phyloP scores from a whole-genome alignment of 768 basidiomycete species.

The Tephrocybe rancida region DNA sequence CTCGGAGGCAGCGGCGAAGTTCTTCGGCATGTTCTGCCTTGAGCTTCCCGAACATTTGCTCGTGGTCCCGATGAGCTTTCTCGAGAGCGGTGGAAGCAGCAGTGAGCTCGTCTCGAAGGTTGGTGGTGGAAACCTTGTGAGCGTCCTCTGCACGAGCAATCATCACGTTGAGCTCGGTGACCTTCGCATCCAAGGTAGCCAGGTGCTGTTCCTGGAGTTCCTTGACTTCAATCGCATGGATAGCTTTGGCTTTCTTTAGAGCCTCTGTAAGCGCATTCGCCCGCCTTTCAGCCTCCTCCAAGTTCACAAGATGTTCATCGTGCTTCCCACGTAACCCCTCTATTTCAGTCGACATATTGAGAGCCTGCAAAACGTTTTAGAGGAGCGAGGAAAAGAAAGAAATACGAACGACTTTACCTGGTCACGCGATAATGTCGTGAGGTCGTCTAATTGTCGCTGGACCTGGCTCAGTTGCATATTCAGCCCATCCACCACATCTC shows the following conservation, averaged over 20 bases:
- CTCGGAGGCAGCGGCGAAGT: slow-evolving; percentile 54
- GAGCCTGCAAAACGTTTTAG: slow-evolving; percentile 44
- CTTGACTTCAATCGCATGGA: slow-evolving; percentile 45
- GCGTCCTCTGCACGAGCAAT: slow-evolving; percentile 52
- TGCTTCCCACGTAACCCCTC: slow-evolving; percentile 71
- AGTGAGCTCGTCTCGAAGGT: slow-evolving; percentile 47
- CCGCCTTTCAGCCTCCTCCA: slow-evolving; percentile 59
- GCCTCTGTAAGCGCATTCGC: slow-evolving; percentile 55
- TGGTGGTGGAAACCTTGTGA: slow-evolving; percentile 40
- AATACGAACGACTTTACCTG: slow-evolving; percentile 54
- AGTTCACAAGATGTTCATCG: slow-evolving; percentile 46
- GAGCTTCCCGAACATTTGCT: slow-evolving; percentile 61
- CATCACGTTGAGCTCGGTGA: slow-evolving; percentile 40
- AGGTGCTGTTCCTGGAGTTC: slow-evolving; percentile 39
- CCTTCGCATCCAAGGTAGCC: slow-evolving; percentile 25
- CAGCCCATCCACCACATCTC: slow-evolving; percentile 75
- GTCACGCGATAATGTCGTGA: slow-evolving; percentile 79
- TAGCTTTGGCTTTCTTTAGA: slow-evolving; percentile 24
- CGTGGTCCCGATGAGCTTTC: slow-evolving; percentile 57
- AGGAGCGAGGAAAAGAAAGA: background rate
- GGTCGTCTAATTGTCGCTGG: slow-evolving; percentile 79
- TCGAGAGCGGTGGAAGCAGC: slow-evolving; percentile 43
- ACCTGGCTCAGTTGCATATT: slow-evolving; percentile 67
- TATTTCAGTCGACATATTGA: slow-evolving; percentile 89
- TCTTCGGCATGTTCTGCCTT: slow-evolving; percentile 53